These are phyloP conservation scores for Silene conica DNA, from an alignment of 148 eudicot genomes.

Conservation along the genomic window DNA sequence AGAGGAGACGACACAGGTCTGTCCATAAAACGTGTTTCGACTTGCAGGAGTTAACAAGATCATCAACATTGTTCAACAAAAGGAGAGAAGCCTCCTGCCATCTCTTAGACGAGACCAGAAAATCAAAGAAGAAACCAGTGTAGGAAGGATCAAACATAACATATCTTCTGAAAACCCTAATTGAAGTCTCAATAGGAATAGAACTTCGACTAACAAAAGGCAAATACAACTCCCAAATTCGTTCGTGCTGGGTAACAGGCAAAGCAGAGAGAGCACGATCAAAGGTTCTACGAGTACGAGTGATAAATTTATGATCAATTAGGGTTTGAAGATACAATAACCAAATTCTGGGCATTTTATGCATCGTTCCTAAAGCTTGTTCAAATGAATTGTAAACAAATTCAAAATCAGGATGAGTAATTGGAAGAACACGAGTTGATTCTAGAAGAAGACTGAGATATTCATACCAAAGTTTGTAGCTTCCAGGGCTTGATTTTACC, in stretches of 20 bases:
- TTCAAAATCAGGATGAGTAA: constrained; percentile 50
- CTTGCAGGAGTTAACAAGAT: no score
- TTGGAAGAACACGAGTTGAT: constrained; percentile 51
- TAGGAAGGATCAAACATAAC: constrained; percentile 81
- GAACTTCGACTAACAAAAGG: constrained; percentile 69
- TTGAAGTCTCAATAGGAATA: constrained; percentile 77
- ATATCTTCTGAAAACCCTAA: constrained; percentile 87
- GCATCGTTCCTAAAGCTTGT: constrained; percentile 78
- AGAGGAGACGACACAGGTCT: constrained; percentile 78
- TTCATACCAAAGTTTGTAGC: constrained; percentile 91
- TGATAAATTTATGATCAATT: constrained; percentile 55
- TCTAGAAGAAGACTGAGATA: constrained; percentile 74
- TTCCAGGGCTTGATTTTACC: constrained; percentile 38
- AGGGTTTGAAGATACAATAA: constrained; percentile 61
- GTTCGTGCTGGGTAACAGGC: constrained; percentile 87
- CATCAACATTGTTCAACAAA: constrained; percentile 33
- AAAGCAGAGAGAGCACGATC: constrained; percentile 77
- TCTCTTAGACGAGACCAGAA: constrained; percentile 53
- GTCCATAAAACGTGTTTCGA: constrained; percentile 79
- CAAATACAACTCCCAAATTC: constrained; percentile 77
- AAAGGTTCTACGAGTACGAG: constrained; percentile 55
- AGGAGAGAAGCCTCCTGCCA: constrained; percentile 94
- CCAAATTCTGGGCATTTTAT: constrained; percentile 95
- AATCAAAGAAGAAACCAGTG: constrained; percentile 83
- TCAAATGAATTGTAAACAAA: constrained; percentile 82